Base-by-base conservation (phyloP, 2,329 filamentous ascomycete species). In the Moelleriella libera region DNA sequence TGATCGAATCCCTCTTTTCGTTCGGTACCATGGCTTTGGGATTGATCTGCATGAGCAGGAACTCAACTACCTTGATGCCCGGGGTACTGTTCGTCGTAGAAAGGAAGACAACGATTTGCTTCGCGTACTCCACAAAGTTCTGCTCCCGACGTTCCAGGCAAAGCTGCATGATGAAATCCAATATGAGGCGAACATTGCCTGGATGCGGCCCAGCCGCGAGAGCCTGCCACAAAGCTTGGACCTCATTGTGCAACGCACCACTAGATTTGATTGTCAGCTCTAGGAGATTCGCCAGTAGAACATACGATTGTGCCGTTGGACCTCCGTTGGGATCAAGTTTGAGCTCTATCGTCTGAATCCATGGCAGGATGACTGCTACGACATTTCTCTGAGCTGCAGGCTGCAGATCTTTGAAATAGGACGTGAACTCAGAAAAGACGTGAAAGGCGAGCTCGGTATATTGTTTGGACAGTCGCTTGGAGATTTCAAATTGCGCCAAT, bases 11-110 rank as follows among this genome's bases (percentile, higher is more conserved):
- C 51, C 78, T 75, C 63, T 90, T 94, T 59, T 94, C 85, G 55
- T 85, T 84, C 8, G 88, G 87, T 8, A 96, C 88, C 90, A 98
- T 97, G n/a, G 88, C 85, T 62, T 92, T 94, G 1, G 94, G 90
- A 0, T 80, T 86, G 52, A 98, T 88, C 54, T 96, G 88, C 65
- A 94, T 75, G 30, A 97, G 70, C 47, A 98, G 73, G 55, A 96
- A 96, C 53, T 98, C 92, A 9, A 98, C 83, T 3, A 98, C 89
- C 58, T 94, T 94, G 44, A 86, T 83, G 1, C 89, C 89, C 2
- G 89, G 60, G 66, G 84, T 58, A 76, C 69, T 76, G 52, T 70
- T 74, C 0, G 75, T 95, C 53, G 87, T 92, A 0, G 92, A 94
- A 5, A 98, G 65, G 61, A 96, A 97, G 1, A 98, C 94, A 12